Conservation (phyloP, 108 stramenopile genomes). For the Bacterosira constricta region DNA sequence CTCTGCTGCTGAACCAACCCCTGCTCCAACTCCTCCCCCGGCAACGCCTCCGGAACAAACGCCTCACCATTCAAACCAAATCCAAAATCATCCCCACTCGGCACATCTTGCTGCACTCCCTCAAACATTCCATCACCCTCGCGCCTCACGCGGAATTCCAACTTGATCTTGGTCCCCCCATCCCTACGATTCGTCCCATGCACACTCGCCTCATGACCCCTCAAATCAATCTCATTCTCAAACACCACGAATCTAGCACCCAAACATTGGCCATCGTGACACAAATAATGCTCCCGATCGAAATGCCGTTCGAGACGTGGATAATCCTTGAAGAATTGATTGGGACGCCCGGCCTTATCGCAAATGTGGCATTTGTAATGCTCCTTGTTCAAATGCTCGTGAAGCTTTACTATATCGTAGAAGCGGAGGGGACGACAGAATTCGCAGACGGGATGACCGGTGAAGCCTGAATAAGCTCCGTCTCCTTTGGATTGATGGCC, state of each 20-base stretch:
- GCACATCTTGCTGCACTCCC: slow-evolving; percentile 41
- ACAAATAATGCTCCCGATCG: slow-evolving; percentile 83
- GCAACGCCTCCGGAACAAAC: slow-evolving; percentile 83
- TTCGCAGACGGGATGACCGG: slow-evolving; percentile 86
- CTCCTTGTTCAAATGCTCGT: slow-evolving; percentile 86
- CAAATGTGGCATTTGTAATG: slow-evolving; percentile 93
- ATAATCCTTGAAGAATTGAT: slow-evolving; percentile 91
- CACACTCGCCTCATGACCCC: slow-evolving; percentile 66
- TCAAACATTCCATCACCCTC: slow-evolving; percentile 46
- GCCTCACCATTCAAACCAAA: slow-evolving; percentile 85
- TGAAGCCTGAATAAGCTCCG: slow-evolving; percentile 65
- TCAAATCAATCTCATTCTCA: slow-evolving; percentile 85
- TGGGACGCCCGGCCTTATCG: slow-evolving; percentile 67
- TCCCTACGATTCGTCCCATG: slow-evolving; percentile 62
- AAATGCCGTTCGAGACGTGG: slow-evolving; percentile 73
- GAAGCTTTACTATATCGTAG: slow-evolving; percentile 78
- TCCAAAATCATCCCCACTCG: slow-evolving; percentile 62
- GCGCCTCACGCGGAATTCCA: slow-evolving; percentile 79
- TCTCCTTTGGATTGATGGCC: slow-evolving; percentile 74
- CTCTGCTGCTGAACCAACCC: slow-evolving; percentile 13
- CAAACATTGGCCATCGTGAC: slow-evolving; percentile 76
- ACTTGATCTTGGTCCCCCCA: slow-evolving; percentile 76
- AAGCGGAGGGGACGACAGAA: slow-evolving; percentile 83
- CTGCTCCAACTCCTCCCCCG: slow-evolving; percentile 19
- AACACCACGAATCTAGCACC: slow-evolving; percentile 86